Evolutionary conservation across 2,329 filamentous ascomycete genomes (phyloP).

Genomic region (Pseudofabraea citricarpa): DNA sequence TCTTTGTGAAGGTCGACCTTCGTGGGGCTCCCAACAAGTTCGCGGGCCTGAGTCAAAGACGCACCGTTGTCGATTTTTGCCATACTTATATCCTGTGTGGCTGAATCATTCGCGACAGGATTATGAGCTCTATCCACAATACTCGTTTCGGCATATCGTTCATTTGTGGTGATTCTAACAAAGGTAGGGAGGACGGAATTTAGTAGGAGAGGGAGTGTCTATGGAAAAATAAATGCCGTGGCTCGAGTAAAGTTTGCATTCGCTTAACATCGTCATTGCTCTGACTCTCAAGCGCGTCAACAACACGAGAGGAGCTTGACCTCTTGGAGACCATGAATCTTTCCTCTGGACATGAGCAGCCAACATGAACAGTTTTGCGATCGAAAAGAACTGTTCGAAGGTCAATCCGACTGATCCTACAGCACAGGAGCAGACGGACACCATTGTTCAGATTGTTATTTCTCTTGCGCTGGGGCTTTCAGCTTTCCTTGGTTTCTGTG

Average conservation of each 20-base stretch:
- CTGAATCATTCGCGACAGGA: too few species aligned
- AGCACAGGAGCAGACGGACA: constrained; percentile 20
- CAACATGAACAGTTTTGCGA: constrained; percentile 15
- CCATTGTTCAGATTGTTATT: constrained; percentile 62
- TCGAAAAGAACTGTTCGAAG: constrained; percentile 15
- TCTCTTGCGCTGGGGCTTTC: constrained; percentile 65
- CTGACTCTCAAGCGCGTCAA: too few species aligned
- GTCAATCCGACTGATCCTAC: constrained; percentile 22
- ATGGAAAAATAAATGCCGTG: not conserved
- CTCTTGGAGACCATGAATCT: not conserved
- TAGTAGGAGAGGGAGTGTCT: not conserved
- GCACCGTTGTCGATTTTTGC: too few species aligned
- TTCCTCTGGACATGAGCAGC: not conserved
- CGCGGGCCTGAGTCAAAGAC: too few species aligned
- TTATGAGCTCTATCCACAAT: too few species aligned
- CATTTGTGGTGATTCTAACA: not conserved
- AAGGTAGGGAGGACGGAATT: not conserved
- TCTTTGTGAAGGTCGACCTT: too few species aligned
- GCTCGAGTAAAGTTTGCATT: not conserved
- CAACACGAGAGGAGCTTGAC: not conserved
- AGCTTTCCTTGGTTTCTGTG: constrained; percentile 74
- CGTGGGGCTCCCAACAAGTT: too few species aligned
- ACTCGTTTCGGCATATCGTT: too few species aligned
- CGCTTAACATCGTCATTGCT: not conserved
- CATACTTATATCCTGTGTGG: too few species aligned